Base-by-base conservation (phyloP, 75 land plant species). In the Pinus tabuliformis region DNA sequence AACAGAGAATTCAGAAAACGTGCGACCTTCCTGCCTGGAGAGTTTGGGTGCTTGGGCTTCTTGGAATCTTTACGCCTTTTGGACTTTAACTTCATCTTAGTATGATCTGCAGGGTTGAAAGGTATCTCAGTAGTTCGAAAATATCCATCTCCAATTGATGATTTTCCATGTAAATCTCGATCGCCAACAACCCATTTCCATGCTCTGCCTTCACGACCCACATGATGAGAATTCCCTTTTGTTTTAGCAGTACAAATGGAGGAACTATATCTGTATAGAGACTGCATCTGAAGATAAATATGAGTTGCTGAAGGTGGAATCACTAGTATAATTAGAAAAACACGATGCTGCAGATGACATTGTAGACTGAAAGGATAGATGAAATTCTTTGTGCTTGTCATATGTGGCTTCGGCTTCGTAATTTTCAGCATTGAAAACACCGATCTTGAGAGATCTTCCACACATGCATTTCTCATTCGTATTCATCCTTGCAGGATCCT, bases 1-100 rank as follows among this genome's bases (percentile, higher is more conserved):
- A 89, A 86, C 18, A 89, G 64, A 4, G 84, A 77, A 59, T 84
- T 84, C 58, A 89, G 64, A 57, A 89, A 89, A 70, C 76, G 80
- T 8, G 91, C 78, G 65, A 89, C 61, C 20, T 77, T 75, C 4
- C 77, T 73, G 57, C 89, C 89, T 1, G 91, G 86, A 2, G 91
- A 89, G 26, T 78, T 80, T 39, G 91, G 91, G 39, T 83, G 82
- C 66, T 80, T 80, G 57, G 82, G 72, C 33, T 78, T 83, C 81
- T 78, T 78, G 71, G 82, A 36, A 6, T 80, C 84, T 8, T 78
- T 79, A 36, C 78, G 84, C 18, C 63, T 36, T 57, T 85, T 85
- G 66, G 81, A 49, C 6, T 68, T 68, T 5, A 21, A 39, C 24
- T 42, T 68, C 2, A 49, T 49, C 54, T 49, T 49, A 9, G 54